Percentiles rank a stretch among this genome's conserved stretches.
Conservation (phyloP, 768 basidiomycete genomes). For the Hemileccinum impolitum region DNA sequence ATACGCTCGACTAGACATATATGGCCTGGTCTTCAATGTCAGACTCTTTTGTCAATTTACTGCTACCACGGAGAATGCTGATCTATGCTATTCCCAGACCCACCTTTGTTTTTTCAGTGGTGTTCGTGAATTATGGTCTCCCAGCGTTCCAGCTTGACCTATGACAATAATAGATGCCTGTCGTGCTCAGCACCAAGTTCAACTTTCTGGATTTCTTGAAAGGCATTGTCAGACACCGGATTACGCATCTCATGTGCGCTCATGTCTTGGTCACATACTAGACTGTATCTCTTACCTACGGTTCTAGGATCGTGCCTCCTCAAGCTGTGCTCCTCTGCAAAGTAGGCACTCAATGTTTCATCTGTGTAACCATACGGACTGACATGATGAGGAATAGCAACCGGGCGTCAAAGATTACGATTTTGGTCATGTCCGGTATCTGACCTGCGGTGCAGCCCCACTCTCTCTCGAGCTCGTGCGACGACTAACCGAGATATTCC, state of each 20-base stretch:
- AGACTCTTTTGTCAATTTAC: constrained; percentile 8
- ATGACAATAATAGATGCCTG: constrained; percentile 40
- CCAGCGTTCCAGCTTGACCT: neutral
- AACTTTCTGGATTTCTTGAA: constrained; percentile 43
- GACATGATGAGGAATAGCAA: constrained; percentile 24
- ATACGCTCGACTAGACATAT: constrained; percentile 47
- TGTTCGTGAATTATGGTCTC: constrained; percentile 37
- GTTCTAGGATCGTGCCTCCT: constrained; percentile 42
- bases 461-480: constrained; percentile 49
- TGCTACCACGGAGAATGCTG: neutral
- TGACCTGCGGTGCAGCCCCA: constrained; percentile 55
- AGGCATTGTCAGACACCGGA: constrained; percentile 42
- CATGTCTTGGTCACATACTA: neutral
- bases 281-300: neutral
- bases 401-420: constrained; percentile 40
- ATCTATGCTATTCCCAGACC: constrained; percentile 40
- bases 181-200: constrained; percentile 46
- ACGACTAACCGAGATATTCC: constrained; percentile 44
- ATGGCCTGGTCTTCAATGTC: constrained; percentile 61
- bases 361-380: neutral
- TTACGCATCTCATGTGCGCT: constrained; percentile 43
- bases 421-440: constrained; percentile 36
- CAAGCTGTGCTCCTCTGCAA: constrained; percentile 50
- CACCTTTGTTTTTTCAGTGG: constrained; percentile 55
- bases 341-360: constrained; percentile 25